phyloP scores from a whole-genome alignment of 2,329 filamentous ascomycete species.

The Neofusicoccum sp. region DNA sequence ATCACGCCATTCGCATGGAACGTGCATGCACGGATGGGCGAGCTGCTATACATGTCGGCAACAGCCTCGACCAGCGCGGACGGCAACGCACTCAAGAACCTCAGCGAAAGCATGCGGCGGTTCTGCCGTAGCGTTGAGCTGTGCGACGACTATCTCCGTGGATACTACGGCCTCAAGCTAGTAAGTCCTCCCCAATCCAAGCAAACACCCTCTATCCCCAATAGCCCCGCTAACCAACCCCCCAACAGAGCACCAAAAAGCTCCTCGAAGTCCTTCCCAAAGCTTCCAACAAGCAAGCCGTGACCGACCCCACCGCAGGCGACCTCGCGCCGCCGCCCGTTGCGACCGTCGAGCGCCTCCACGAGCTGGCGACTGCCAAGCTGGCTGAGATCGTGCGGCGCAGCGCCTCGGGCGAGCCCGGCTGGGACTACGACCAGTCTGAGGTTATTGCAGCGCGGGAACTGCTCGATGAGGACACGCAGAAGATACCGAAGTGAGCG shows the following conservation, averaged over 20 bases:
- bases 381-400: slow-evolving; percentile 73
- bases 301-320: slow-evolving; percentile 33
- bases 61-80: slow-evolving; percentile 34
- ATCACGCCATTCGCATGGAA: slow-evolving; percentile 93
- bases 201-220: not conserved
- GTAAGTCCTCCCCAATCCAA: slow-evolving; percentile 48
- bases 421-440: slow-evolving; percentile 71
- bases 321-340: slow-evolving; percentile 53
- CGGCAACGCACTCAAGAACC: slow-evolving; percentile 45
- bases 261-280: slow-evolving; percentile 28
- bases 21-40: slow-evolving; percentile 84
- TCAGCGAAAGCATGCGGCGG: slow-evolving; percentile 74
- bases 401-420: slow-evolving; percentile 57
- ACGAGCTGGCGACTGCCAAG: slow-evolving; percentile 70
- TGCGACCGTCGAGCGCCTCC: slow-evolving; percentile 64
- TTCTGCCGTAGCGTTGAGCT: slow-evolving; percentile 91
- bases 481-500: slow-evolving; percentile 4
- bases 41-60: slow-evolving; percentile 72
- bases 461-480: slow-evolving; percentile 57
- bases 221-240: not conserved
- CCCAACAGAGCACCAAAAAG: slow-evolving; percentile 19
- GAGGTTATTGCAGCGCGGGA: slow-evolving; percentile 71
- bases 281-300: slow-evolving; percentile 24
- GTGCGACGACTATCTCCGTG: slow-evolving; percentile 87
- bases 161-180: slow-evolving; percentile 87